Percentiles rank a stretch among this genome's conserved stretches.
These are phyloP conservation scores for Choiromyces venosus DNA, from an alignment of 495 filamentous ascomycete genomes.

Conservation along the genomic window DNA sequence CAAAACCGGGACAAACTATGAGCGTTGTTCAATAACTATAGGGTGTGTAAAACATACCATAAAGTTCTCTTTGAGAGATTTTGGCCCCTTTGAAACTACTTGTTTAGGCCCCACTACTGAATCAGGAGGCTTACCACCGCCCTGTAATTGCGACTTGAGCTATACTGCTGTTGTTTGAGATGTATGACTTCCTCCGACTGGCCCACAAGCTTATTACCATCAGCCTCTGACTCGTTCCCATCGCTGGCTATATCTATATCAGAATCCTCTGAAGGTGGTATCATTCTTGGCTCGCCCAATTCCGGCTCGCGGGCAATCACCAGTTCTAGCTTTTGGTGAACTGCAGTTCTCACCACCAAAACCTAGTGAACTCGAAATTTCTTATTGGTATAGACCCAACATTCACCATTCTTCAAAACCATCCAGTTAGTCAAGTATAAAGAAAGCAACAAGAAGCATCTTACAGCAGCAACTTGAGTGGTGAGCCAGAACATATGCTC, in stretches of 20 bases:
- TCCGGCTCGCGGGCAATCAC: background rate
- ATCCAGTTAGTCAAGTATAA: background rate
- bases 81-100: too few relatives aligned
- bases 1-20: too few relatives aligned
- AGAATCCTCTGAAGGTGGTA: constrained; percentile 7
- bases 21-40: too few relatives aligned
- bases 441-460: background rate
- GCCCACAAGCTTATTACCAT: constrained; percentile 30
- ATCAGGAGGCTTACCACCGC: background rate
- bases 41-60: too few relatives aligned
- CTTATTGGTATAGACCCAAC: constrained; percentile 20
- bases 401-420: constrained; percentile 18
- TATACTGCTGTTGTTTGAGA: constrained; percentile 31
- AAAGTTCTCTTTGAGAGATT: too few relatives aligned
- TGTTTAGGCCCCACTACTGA: too few relatives aligned
- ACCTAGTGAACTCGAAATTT: constrained; percentile 24
- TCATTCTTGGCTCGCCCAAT: constrained; percentile 1
- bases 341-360: constrained; percentile 26
- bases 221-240: constrained; percentile 31
- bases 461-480: constrained; percentile 49
- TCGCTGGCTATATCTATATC: too few relatives aligned
- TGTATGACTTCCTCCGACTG: too few relatives aligned
- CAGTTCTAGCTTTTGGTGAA: constrained; percentile 1
- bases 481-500: constrained; percentile 73
- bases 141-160: constrained; percentile 26